Percentiles rank a stretch among this genome's conserved stretches.
phyloP scores from a whole-genome alignment of 108 stramenopile genomes.

The Schizochytrium sp. region DNA sequence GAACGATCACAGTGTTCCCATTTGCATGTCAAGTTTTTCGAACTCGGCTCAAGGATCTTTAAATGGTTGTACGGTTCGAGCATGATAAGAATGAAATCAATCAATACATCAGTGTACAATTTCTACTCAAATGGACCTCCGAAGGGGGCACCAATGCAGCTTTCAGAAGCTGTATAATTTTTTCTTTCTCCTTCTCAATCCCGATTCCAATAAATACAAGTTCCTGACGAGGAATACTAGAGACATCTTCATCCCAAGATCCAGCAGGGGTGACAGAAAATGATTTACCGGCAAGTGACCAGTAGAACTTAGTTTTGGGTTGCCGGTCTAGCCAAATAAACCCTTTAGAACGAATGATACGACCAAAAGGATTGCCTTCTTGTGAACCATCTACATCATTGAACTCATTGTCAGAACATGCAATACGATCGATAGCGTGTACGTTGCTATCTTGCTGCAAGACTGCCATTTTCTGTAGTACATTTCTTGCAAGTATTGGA shows the following conservation, averaged over 20 bases:
- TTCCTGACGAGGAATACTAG: neutral
- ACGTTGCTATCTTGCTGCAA: constrained; percentile 10
- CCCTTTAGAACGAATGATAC: neutral
- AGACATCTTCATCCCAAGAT: neutral
- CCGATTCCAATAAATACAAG: constrained; percentile 35
- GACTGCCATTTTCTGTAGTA: constrained; percentile 12
- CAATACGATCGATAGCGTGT: neutral
- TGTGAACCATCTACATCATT: neutral
- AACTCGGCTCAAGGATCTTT: no score
- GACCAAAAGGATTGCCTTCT: constrained; percentile 23
- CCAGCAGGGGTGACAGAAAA: constrained; percentile 25
- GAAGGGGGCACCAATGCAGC: neutral
- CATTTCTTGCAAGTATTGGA: constrained; percentile 26
- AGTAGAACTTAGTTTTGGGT: constrained; percentile 24
- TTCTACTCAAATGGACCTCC: no score
- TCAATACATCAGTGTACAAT: no score
- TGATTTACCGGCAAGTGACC: constrained; percentile 39
- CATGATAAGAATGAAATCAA: no score
- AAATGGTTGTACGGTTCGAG: no score
- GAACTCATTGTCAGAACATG: neutral
- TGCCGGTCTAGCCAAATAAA: constrained; percentile 34
- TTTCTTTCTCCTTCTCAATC: neutral
- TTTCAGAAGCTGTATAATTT: neutral
- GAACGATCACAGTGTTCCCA: no score
- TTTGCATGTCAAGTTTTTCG: no score